phyloP scores from a whole-genome alignment of 805 yeast species.

The Cyberlindnera americana region DNA sequence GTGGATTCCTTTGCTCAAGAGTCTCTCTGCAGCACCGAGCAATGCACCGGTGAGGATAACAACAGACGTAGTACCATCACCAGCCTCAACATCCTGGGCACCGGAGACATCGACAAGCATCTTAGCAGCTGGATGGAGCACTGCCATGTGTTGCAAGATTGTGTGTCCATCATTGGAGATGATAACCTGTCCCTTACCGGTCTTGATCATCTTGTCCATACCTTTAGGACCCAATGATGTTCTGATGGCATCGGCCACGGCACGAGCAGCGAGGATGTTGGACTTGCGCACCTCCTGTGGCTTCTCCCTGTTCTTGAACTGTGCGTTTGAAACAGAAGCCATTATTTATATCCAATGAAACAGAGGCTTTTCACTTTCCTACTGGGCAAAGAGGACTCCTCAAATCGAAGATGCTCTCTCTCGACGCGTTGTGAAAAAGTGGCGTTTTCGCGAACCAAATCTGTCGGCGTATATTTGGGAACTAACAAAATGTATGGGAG shows the following conservation, averaged over 20 bases:
- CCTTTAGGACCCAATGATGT: constrained; percentile 97
- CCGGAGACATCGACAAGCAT: constrained; percentile 97
- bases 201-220: constrained; percentile 98
- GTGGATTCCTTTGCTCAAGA: constrained; percentile 87
- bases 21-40: constrained; percentile 90
- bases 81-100: constrained; percentile 99
- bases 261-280: constrained; percentile 97
- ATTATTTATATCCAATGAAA: too few species aligned
- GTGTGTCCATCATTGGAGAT: constrained; percentile 99
- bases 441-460: background rate
- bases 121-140: constrained; percentile 96
- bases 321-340: constrained; percentile 56
- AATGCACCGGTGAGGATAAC: constrained; percentile 94
- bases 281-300: constrained; percentile 98
- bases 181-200: constrained; percentile 87
- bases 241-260: constrained; percentile 96
- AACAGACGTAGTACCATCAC: constrained; percentile 98
- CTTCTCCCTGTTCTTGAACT: constrained; percentile 92
- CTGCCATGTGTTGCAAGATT: constrained; percentile 95
- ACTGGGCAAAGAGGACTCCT: too few species aligned
- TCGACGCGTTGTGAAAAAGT: constrained; percentile 5
- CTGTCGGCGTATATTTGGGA: background rate
- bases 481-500: constrained; percentile 2
- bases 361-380: too few species aligned
- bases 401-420: too few species aligned